Conservation (phyloP, 257 asterid genomes). For the Knoxia roxburghii region DNA sequence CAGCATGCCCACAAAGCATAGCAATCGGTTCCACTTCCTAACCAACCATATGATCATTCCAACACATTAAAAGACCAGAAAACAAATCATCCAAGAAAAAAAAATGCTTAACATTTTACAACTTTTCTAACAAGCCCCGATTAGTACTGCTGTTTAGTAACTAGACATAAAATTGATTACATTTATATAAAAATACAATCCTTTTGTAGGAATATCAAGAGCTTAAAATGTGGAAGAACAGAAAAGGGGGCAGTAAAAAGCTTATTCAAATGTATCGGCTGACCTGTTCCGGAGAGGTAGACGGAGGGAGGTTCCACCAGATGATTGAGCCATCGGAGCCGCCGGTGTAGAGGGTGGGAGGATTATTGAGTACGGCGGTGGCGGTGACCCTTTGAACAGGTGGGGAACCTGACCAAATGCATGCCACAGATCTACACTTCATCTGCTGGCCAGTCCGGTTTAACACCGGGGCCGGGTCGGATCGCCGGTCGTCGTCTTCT, state of each 20-base stretch:
- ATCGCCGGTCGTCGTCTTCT: neutral
- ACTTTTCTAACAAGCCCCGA: neutral
- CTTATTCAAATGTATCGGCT: neutral
- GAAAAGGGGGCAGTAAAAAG: neutral
- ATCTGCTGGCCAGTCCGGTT: slow-evolving; percentile 38
- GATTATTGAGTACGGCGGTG: slow-evolving; percentile 57
- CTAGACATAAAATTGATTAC: neutral
- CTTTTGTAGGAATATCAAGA: neutral
- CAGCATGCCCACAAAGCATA: slow-evolving; percentile 87
- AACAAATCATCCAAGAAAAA: slow-evolving; percentile 4
- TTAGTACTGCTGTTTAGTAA: neutral
- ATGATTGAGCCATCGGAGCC: slow-evolving; percentile 98
- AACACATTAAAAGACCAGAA: slow-evolving; percentile 12
- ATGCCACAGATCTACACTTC: slow-evolving; percentile 93
- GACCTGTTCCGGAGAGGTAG: slow-evolving; percentile 27
- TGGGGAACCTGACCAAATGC: slow-evolving; percentile 92
- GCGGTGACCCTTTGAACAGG: slow-evolving; percentile 85
- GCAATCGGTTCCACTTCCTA: slow-evolving; percentile 90
- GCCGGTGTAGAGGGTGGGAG: slow-evolving; percentile 91
- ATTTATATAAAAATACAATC: neutral
- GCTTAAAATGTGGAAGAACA: neutral
- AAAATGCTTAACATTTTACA: neutral
- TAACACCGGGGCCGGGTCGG: slow-evolving; percentile 7
- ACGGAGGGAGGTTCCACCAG: slow-evolving; percentile 75
- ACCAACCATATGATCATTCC: slow-evolving; percentile 6